A percentile compares a stretch with the other conserved stretches of the same genome.
Conservation (phyloP, 2,329 filamentous ascomycete genomes). For the Penicillium verrucosum region DNA sequence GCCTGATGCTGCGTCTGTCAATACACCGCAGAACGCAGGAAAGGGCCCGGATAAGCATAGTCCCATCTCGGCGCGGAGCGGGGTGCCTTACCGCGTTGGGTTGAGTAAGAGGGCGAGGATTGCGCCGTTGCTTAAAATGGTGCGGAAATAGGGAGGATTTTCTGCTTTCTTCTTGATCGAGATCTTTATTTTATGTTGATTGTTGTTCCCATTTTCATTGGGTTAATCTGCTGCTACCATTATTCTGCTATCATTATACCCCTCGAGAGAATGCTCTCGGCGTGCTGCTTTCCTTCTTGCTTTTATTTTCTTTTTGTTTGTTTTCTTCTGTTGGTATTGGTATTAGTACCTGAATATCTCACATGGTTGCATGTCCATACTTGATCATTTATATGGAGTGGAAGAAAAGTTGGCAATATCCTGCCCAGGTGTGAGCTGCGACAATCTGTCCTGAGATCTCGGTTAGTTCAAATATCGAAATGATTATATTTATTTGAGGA, state of each 20-base stretch:
- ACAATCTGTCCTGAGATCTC: neutral
- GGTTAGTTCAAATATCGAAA: neutral
- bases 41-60: conserved; percentile 41
- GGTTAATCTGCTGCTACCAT: neutral
- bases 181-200: neutral
- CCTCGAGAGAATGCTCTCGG: conserved; percentile 8
- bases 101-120: conserved; percentile 50
- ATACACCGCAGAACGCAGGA: neutral
- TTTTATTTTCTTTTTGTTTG: neutral
- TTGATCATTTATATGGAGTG: neutral
- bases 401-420: neutral
- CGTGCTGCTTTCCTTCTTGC: neutral
- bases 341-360: neutral
- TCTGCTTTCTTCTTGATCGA: neutral
- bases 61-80: conserved; percentile 39
- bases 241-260: conserved; percentile 20
- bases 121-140: conserved; percentile 47
- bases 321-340: neutral
- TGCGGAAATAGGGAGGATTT: conserved; percentile 34
- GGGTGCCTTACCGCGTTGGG: conserved; percentile 47
- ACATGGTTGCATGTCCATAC: neutral
- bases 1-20: neutral
- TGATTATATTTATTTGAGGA: neutral
- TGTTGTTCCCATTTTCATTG: neutral
- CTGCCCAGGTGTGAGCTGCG: neutral